phyloP scores from a whole-genome alignment of 2,329 filamentous ascomycete species.

The Zopfia rhizophila region DNA sequence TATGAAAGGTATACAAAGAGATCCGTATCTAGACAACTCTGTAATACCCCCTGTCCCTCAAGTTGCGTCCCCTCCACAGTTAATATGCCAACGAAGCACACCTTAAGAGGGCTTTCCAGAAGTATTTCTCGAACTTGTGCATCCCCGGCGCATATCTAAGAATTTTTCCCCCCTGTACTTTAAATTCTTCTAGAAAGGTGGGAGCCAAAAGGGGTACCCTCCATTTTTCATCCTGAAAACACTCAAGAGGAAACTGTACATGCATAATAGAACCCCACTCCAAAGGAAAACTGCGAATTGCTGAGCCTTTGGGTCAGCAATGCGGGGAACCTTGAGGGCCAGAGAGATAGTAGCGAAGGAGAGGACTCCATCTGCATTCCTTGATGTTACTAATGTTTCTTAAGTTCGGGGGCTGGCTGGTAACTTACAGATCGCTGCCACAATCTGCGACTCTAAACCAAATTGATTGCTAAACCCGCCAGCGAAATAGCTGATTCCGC shows the following conservation, averaged over 20 bases:
- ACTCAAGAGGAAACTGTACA: slow-evolving; percentile 95
- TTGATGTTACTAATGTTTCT: slow-evolving; percentile 17
- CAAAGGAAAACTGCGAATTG: slow-evolving; percentile 84
- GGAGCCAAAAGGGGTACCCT: slow-evolving; percentile 92
- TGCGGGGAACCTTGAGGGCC: slow-evolving; percentile 90
- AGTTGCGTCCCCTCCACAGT: too few species aligned
- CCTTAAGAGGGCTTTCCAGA: too few species aligned
- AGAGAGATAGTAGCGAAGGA: slow-evolving; percentile 93
- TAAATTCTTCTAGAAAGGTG: slow-evolving; percentile 73
- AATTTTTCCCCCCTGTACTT: too few species aligned
- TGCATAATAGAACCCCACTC: slow-evolving; percentile 78
- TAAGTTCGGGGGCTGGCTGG: slow-evolving; percentile 1
- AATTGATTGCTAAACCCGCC: slow-evolving; percentile 92
- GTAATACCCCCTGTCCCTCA: too few species aligned
- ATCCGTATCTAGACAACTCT: too few species aligned
- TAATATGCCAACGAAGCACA: too few species aligned
- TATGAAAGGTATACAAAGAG: too few species aligned
- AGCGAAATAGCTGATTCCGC: slow-evolving; percentile 90
- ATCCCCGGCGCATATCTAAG: too few species aligned
- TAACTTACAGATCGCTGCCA: slow-evolving; percentile 89
- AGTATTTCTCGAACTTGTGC: too few species aligned
- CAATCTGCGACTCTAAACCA: slow-evolving; percentile 93
- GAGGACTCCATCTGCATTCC: slow-evolving; percentile 75
- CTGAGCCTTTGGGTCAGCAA: slow-evolving; percentile 79
- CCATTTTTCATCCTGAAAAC: slow-evolving; percentile 95